Percentiles rank a stretch among this genome's conserved stretches.
phyloP scores from a whole-genome alignment of 768 basidiomycete genomes.

The Suillus cothurnatus region DNA sequence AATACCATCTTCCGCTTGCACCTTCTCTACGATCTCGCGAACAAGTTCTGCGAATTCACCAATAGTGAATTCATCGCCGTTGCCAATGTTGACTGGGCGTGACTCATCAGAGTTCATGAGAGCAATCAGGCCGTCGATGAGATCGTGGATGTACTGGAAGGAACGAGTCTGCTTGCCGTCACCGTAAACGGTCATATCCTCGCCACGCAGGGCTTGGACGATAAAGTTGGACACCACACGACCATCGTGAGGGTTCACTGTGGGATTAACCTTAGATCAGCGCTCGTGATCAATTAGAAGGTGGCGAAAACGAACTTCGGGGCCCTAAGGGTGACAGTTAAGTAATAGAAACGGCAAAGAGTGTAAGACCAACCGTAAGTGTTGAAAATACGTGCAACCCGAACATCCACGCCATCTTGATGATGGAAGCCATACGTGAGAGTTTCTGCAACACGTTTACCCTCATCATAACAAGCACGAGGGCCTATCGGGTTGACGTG shows the following conservation, averaged over 20 bases:
- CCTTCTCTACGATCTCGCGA: constrained; percentile 89
- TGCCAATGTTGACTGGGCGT: constrained; percentile 96
- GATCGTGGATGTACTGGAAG: constrained; percentile 98
- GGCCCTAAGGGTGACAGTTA: constrained; percentile 41
- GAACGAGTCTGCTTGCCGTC: constrained; percentile 93
- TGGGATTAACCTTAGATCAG: constrained; percentile 7
- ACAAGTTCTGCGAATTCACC: constrained; percentile 92
- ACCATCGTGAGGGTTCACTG: constrained; percentile 96
- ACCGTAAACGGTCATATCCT: constrained; percentile 97
- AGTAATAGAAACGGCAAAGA: background rate
- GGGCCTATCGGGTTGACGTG: constrained; percentile 98
- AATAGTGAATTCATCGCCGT: constrained; percentile 94
- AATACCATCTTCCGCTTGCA: constrained; percentile 81
- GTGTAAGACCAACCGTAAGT: constrained; percentile 62
- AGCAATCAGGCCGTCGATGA: constrained; percentile 89
- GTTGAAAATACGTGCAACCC: constrained; percentile 98
- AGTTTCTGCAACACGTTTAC: constrained; percentile 98
- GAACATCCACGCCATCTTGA: constrained; percentile 94
- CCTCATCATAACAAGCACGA: constrained; percentile 99
- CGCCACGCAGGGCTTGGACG: constrained; percentile 92
- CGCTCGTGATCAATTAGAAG: constrained; percentile 7
- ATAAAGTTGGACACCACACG: constrained; percentile 99
- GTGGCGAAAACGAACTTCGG: constrained; percentile 50
- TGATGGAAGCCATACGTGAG: constrained; percentile 94
- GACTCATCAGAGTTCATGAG: constrained; percentile 95